Base-by-base conservation (phyloP, 176 grass and related monocot genomes). In the Leersia perrieri region DNA sequence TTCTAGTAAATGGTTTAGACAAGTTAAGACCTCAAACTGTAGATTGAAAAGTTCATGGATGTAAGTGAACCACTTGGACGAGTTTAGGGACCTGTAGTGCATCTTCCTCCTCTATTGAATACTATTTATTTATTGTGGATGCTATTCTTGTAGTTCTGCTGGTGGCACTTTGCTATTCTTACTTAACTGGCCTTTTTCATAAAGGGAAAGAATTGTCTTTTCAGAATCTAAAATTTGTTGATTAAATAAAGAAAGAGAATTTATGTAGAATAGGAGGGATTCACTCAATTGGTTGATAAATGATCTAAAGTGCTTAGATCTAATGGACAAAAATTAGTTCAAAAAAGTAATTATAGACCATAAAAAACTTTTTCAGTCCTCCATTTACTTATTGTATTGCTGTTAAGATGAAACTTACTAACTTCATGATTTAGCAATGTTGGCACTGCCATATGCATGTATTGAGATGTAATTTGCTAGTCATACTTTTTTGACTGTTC, bases 231-330 rank as follows among this genome's bases (percentile, higher is more conserved):
- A 38, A 18, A 26, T 16, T 14, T 20, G 28, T 31, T 42, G 11
- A 70, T 75, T 7, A 72, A 79, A 18, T 72, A 67, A 31, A 55
- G 36, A 63, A 63, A 63, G 10, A 85, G 18, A 70, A n/a, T 65
- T 29, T 81, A 23, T 68, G 51, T 68, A 58, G 26, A 79, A 67
- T 11, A 33, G 27, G 55, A 61, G 26, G 12, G 70, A 73, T 82
- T 57, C 7, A 47, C 55, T 81, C 63, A n/a, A 63, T 63, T 61
- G 33, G 13, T 62, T 1, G 12, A 70, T 60, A 74, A n/a, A n/a
- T n/a, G n/a, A n/a, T n/a, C n/a, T n/a, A n/a, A n/a, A n/a, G n/a
- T n/a, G 57, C 13, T 44, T 80, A 74, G 36, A 12, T 45, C 7
- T 68, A 2, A 73, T 33, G 63, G 41, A 63, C 4, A 28, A 66